phyloP scores from a whole-genome alignment of 257 asterid genomes.

The Lithospermum erythrorhizon region DNA sequence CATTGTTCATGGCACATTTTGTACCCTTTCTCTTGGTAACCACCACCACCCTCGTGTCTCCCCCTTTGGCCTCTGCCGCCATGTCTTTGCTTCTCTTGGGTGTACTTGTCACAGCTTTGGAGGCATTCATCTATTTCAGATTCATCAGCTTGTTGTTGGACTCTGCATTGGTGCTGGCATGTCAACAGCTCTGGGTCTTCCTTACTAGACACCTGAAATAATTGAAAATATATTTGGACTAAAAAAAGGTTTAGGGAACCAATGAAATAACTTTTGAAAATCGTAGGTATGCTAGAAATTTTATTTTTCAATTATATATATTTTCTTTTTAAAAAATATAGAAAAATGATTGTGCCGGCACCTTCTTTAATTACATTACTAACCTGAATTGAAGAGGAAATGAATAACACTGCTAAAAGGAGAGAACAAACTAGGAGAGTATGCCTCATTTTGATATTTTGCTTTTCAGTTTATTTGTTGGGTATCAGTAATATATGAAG shows the following conservation, averaged over 20 bases:
- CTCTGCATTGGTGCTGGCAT: constrained; percentile 29
- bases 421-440: neutral
- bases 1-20: neutral
- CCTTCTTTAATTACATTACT: too few species aligned
- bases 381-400: constrained; percentile 9
- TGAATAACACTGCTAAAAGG: constrained; percentile 20
- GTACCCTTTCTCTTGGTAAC: neutral
- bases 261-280: too few species aligned
- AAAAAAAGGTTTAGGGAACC: too few species aligned
- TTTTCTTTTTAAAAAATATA: too few species aligned
- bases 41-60: neutral
- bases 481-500: too few species aligned
- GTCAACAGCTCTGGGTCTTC: constrained; percentile 24
- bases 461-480: neutral
- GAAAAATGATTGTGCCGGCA: too few species aligned
- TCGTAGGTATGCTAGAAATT: too few species aligned
- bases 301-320: too few species aligned
- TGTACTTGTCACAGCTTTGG: constrained; percentile 13
- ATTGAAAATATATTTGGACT: too few species aligned
- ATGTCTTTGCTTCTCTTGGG: constrained; percentile 8
- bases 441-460: neutral
- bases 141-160: constrained; percentile 4
- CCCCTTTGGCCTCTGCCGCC: neutral
- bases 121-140: constrained; percentile 11
- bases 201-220: constrained; percentile 9